Evolutionary conservation across 768 basidiomycete species (phyloP).

Genomic region (Xerocomus spinulosus): DNA sequence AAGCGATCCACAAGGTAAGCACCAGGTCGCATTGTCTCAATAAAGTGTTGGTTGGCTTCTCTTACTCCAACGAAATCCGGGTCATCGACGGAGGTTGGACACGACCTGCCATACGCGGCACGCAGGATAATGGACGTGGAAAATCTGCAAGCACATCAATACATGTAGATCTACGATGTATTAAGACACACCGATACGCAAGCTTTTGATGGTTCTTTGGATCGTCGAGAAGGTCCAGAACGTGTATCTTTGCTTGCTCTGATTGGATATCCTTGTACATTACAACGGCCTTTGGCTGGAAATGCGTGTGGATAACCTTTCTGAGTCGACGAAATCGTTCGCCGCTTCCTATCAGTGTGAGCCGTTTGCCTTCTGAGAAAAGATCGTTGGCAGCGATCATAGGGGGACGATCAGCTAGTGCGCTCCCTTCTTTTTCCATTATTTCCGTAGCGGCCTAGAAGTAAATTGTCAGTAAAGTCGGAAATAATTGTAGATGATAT

Average conservation of each 20-base stretch:
- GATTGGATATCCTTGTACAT: conserved; percentile 43
- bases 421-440: conserved; percentile 57
- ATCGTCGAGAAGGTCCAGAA: conserved; percentile 31
- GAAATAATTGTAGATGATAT: background rate
- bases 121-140: conserved; percentile 23
- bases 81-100: conserved; percentile 17
- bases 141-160: conserved; percentile 15
- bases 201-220: conserved; percentile 35
- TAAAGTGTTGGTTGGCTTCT: conserved; percentile 23
- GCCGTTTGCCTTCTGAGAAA: conserved; percentile 51
- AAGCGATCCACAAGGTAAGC: conserved; percentile 34
- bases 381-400: conserved; percentile 52
- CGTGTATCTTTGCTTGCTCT: conserved; percentile 23
- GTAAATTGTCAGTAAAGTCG: background rate
- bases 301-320: conserved; percentile 51
- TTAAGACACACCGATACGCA: conserved; percentile 42
- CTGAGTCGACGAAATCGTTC: conserved; percentile 52
- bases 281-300: conserved; percentile 45
- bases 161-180: conserved; percentile 11
- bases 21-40: conserved; percentile 29
- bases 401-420: conserved; percentile 46
- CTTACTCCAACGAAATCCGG: conserved; percentile 19
- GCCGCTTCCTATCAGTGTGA: conserved; percentile 44
- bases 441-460: conserved; percentile 47
- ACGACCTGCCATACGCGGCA: conserved; percentile 24